These are phyloP conservation scores for Cicer pinnatifidum DNA, from an alignment of 306 rosid species.

Conservation along the genomic window DNA sequence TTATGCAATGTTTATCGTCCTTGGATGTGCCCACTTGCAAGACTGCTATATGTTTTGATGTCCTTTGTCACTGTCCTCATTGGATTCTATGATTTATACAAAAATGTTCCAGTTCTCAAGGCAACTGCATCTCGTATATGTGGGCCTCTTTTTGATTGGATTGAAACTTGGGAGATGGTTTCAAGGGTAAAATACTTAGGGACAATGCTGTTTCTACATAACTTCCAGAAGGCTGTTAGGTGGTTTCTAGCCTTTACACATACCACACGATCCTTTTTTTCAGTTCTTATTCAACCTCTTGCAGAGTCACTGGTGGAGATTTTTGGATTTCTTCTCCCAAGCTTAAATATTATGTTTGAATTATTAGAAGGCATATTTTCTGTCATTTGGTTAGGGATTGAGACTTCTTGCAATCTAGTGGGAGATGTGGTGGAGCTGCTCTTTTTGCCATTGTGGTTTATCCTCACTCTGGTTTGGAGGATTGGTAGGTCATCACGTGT, in stretches of 20 bases:
- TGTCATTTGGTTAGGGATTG: conserved; percentile 61
- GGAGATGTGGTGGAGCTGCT: conserved; percentile 67
- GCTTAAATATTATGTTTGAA: conserved; percentile 53
- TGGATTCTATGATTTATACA: conserved; percentile 93
- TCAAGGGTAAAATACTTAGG: conserved; percentile 92
- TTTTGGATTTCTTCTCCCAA: conserved; percentile 74
- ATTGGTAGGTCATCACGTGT: conserved; percentile 65
- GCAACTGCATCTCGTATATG: conserved; percentile 84
- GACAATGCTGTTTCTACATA: conserved; percentile 92
- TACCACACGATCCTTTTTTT: conserved; percentile 63
- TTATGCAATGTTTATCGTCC: conserved; percentile 93
- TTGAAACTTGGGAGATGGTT: conserved; percentile 96
- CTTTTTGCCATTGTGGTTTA: conserved; percentile 70
- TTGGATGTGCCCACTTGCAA: conserved; percentile 96
- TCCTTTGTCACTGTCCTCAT: conserved; percentile 87
- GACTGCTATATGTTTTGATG: conserved; percentile 75
- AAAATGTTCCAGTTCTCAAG: conserved; percentile 95
- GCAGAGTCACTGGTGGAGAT: conserved; percentile 57
- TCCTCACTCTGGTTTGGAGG: conserved; percentile 58
- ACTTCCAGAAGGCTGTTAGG: conserved; percentile 76
- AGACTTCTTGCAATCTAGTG: conserved; percentile 54
- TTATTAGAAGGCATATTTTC: conserved; percentile 61
- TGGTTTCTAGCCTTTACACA: conserved; percentile 75
- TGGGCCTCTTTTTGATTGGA: conserved; percentile 97
- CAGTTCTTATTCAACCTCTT: conserved; percentile 76